A percentile compares a stretch with the other conserved stretches of the same genome.
Evolutionary conservation across 2,329 filamentous ascomycete genomes (phyloP).

Genomic region (Neofusicoccum sp.): DNA sequence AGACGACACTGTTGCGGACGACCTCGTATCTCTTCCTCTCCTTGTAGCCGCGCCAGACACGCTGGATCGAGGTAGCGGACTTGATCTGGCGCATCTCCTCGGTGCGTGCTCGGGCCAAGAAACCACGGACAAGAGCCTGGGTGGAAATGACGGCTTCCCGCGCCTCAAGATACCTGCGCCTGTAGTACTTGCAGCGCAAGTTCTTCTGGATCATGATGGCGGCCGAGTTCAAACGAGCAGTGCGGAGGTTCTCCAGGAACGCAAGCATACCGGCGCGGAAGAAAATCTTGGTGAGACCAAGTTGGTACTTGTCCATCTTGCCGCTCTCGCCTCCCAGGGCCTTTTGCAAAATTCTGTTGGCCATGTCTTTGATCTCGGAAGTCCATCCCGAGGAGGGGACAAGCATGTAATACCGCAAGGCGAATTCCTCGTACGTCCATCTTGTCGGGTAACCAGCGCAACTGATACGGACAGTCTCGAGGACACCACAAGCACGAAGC

Average conservation of each 20-base stretch:
- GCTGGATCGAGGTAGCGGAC: slow-evolving; percentile 90
- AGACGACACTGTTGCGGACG: slow-evolving; percentile 79
- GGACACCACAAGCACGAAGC: slow-evolving; percentile 94
- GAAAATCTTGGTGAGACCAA: slow-evolving; percentile 98
- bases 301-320: slow-evolving; percentile 80
- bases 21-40: slow-evolving; percentile 76
- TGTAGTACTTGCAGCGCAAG: slow-evolving; percentile 89
- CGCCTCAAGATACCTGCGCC: slow-evolving; percentile 84
- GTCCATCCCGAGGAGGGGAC: slow-evolving; percentile 89
- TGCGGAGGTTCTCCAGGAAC: slow-evolving; percentile 91
- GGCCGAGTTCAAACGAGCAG: slow-evolving; percentile 84
- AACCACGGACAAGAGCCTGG: slow-evolving; percentile 75
- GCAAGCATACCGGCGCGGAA: slow-evolving; percentile 99
- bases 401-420: slow-evolving; percentile 96
- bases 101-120: slow-evolving; percentile 72
- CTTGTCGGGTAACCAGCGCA: slow-evolving; percentile 94
- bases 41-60: slow-evolving; percentile 90
- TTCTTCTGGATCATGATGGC: slow-evolving; percentile 99
- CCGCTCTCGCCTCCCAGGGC: slow-evolving; percentile 64
- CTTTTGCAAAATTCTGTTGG: slow-evolving; percentile 84
- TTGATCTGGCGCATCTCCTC: slow-evolving; percentile 79
- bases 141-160: slow-evolving; percentile 75
- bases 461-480: slow-evolving; percentile 97
- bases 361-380: slow-evolving; percentile 89
- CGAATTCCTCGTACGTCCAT: slow-evolving; percentile 99